Evolutionary conservation across 345 rosid genomes (phyloP).

Genomic region (Camelina hispida): DNA sequence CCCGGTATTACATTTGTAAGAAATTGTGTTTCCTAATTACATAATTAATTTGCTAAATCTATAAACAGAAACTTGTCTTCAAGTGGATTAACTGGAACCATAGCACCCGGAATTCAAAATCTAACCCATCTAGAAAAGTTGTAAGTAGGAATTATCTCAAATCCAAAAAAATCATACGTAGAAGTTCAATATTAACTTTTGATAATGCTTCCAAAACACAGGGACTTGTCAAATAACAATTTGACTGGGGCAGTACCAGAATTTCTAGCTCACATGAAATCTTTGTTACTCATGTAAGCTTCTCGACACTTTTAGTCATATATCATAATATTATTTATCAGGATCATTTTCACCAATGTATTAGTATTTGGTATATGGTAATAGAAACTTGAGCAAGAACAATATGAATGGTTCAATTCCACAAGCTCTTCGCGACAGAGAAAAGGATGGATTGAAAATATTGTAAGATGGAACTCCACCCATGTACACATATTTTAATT

Average conservation of each 20-base stretch:
- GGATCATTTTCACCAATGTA: too few relatives aligned
- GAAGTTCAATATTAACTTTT: too few relatives aligned
- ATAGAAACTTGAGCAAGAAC: constrained; percentile 48
- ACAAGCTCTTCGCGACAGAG: constrained; percentile 39
- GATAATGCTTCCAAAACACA: constrained; percentile 13
- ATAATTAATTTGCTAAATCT: too few relatives aligned
- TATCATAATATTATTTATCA: too few relatives aligned
- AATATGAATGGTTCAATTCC: constrained; percentile 48
- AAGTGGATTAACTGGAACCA: constrained; percentile 44
- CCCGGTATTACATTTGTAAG: too few relatives aligned
- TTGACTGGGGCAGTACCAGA: constrained; percentile 53
- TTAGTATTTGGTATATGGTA: too few relatives aligned
- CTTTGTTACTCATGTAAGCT: constrained; percentile 54
- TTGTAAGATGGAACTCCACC: not conserved
- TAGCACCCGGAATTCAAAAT: constrained; percentile 32
- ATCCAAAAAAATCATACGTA: too few relatives aligned
- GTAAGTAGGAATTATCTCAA: constrained; percentile 37
- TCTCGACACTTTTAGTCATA: not conserved
- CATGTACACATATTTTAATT: too few relatives aligned
- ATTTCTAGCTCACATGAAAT: constrained; percentile 49
- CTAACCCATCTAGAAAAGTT: constrained; percentile 43
- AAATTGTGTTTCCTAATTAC: too few relatives aligned
- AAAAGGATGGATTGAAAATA: constrained; percentile 13
- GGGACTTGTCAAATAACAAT: constrained; percentile 63
- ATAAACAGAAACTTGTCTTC: constrained; percentile 46